A percentile compares a stretch with the other conserved stretches of the same genome.
Evolutionary conservation across 768 basidiomycete genomes (phyloP).

Genomic region (Arthromyces matolae): DNA sequence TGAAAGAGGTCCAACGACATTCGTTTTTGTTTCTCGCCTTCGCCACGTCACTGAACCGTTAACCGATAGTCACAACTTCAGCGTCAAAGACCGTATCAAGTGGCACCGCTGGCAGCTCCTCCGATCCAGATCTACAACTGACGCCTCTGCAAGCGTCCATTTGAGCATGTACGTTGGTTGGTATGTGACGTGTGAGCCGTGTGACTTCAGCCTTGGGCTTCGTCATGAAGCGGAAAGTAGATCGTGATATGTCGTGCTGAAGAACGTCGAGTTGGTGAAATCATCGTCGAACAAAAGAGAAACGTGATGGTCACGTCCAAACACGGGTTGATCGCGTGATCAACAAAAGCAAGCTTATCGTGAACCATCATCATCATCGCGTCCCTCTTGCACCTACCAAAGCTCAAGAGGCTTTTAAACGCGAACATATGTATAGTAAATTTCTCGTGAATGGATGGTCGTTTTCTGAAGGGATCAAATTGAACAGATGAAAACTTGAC

Average conservation of each 20-base stretch:
- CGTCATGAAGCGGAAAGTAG: constrained; percentile 24
- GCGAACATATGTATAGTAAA: too few relatives aligned
- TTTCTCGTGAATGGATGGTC: too few relatives aligned
- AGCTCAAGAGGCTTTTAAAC: too few relatives aligned
- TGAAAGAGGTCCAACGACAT: constrained; percentile 56
- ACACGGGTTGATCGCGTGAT: too few relatives aligned
- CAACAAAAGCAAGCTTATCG: too few relatives aligned
- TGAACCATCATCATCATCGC: too few relatives aligned
- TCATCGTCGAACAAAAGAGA: too few relatives aligned
- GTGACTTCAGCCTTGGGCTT: not conserved
- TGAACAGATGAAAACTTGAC: too few relatives aligned
- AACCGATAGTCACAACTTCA: constrained; percentile 49
- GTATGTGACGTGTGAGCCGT: not conserved
- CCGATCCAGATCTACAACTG: constrained; percentile 45
- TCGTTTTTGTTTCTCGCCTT: constrained; percentile 56
- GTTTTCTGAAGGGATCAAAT: too few relatives aligned
- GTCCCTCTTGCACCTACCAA: too few relatives aligned
- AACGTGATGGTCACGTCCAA: too few relatives aligned
- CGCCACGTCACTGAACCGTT: constrained; percentile 54
- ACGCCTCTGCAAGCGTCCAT: constrained; percentile 34
- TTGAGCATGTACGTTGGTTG: constrained; percentile 17
- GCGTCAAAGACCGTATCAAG: constrained; percentile 56
- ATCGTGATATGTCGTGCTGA: constrained; percentile 20
- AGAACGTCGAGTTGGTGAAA: constrained; percentile 17
- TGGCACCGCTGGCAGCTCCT: constrained; percentile 66